Conservation (phyloP, 2,329 filamentous ascomycete genomes). For the Aspergillus texensis region DNA sequence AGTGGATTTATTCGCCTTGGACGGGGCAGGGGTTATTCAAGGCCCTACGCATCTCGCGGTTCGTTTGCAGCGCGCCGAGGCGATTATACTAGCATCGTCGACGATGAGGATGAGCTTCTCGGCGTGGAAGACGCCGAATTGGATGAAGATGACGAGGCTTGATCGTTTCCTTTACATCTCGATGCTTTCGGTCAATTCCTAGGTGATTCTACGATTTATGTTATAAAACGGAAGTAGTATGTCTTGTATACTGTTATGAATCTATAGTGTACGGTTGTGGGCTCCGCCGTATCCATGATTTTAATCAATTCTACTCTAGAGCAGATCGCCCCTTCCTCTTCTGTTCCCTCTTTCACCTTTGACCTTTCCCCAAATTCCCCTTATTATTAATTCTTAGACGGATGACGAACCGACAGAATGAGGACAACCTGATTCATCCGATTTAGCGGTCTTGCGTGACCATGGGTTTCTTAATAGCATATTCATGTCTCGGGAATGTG, state of each 20-base stretch:
- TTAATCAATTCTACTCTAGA: neutral
- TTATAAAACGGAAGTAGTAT: conserved; percentile 9
- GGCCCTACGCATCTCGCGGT: conserved; percentile 82
- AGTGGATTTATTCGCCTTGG: conserved; percentile 53
- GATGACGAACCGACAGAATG: neutral
- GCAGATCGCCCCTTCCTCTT: neutral
- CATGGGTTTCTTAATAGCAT: neutral
- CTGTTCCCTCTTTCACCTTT: neutral
- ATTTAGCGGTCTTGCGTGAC: neutral
- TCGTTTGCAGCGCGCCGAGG: conserved; percentile 84
- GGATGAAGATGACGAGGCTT: conserved; percentile 72
- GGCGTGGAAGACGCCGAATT: conserved; percentile 86
- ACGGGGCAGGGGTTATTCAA: conserved; percentile 53
- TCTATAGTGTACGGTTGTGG: neutral
- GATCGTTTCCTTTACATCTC: conserved; percentile 7
- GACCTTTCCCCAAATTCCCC: neutral
- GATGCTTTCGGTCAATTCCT: neutral
- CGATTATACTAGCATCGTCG: conserved; percentile 87
- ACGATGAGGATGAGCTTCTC: conserved; percentile 90
- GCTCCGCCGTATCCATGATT: neutral
- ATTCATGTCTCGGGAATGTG: neutral
- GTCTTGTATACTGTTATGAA: conserved; percentile 6
- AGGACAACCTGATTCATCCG: neutral
- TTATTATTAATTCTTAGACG: neutral
- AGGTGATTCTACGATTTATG: conserved; percentile 14